Evolutionary conservation across 768 basidiomycete genomes (phyloP).

Genomic region (Hygrocybe coccinea): DNA sequence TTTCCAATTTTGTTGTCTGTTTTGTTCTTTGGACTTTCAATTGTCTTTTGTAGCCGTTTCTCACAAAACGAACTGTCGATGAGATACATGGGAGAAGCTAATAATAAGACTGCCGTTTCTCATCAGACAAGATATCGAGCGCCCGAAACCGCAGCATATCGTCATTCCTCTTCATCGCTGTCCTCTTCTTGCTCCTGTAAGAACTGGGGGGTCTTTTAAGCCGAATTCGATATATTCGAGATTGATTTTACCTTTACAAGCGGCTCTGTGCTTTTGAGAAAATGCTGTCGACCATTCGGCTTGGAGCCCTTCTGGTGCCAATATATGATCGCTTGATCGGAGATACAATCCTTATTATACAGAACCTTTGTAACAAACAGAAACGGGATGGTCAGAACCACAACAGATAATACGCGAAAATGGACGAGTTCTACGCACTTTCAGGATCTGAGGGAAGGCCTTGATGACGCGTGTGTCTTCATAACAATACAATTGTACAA

Average conservation of each 20-base stretch:
- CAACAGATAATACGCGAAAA: not conserved
- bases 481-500: constrained; percentile 93
- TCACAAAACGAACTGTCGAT: too few species aligned
- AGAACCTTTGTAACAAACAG: constrained; percentile 52
- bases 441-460: constrained; percentile 91
- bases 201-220: constrained; percentile 48
- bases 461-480: constrained; percentile 95
- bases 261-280: constrained; percentile 81
- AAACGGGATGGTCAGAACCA: not conserved
- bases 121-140: not conserved
- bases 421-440: constrained; percentile 43
- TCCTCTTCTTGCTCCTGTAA: constrained; percentile 87
- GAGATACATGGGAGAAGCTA: not conserved
- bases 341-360: constrained; percentile 93
- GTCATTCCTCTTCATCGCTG: constrained; percentile 56
- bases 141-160: too few species aligned
- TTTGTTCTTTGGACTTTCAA: too few species aligned
- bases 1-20: too few species aligned
- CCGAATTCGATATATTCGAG: constrained; percentile 2
- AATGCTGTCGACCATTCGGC: constrained; percentile 91
- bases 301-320: constrained; percentile 98
- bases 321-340: constrained; percentile 94
- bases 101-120: not conserved
- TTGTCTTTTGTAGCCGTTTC: too few species aligned
- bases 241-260: constrained; percentile 71